A percentile compares a stretch with the other conserved stretches of the same genome.
Evolutionary conservation across 2,329 filamentous ascomycete genomes (phyloP).

Genomic region (Fusarium sterilihyphosum): DNA sequence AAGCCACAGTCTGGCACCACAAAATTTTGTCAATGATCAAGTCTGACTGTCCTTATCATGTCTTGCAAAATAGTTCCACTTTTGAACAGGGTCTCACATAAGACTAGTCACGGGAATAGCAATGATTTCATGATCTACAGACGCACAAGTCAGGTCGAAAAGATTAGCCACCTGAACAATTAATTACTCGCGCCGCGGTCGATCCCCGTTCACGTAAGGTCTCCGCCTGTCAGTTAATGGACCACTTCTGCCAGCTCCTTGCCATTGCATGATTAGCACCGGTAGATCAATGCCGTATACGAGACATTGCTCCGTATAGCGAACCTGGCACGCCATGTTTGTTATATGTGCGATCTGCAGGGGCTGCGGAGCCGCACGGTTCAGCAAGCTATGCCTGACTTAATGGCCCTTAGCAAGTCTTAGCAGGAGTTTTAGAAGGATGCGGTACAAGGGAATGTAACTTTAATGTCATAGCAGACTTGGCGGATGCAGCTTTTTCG

Average conservation of each 20-base stretch:
- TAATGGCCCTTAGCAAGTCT: neutral
- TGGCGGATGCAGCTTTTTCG: neutral
- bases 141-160: neutral
- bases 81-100: neutral
- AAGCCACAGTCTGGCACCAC: neutral
- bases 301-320: neutral
- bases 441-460: neutral
- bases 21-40: neutral
- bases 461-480: neutral
- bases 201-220: neutral
- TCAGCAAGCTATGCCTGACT: neutral
- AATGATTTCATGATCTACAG: neutral
- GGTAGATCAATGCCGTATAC: neutral
- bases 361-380: conserved; percentile 2
- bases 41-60: neutral
- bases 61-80: neutral
- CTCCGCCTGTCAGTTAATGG: neutral
- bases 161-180: neutral
- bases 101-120: neutral
- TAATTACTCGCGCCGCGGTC: neutral
- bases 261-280: neutral
- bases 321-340: neutral
- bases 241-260: neutral
- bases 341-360: neutral
- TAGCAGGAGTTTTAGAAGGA: neutral